Base-by-base conservation (phyloP, 1,284 basidiomycete species). In the Apiotrichum montevideense region DNA sequence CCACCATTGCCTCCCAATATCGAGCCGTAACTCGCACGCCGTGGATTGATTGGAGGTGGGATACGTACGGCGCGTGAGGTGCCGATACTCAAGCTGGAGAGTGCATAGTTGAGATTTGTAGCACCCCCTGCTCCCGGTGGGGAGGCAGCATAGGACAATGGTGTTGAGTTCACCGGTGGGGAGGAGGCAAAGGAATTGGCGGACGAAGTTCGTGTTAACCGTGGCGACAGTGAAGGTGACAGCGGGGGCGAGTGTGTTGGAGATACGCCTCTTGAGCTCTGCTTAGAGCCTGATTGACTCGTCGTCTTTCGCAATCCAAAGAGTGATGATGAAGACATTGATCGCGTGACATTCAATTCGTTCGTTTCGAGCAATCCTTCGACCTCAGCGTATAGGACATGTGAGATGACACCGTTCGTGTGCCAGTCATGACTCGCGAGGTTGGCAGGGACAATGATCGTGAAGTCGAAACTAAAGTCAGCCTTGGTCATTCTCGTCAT, bases 341-440 rank as follows among this genome's bases (percentile, higher is more conserved):
- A n/a, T 1, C 37, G 34, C 29, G n/a, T 10, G 4, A 45, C 2
- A 3, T 37, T 39, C 54, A 43, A 39, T 6, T 35, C 42, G 9
- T 40, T 15, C 5, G 40, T 15, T 9, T 56, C 56, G 4, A 57
- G 55, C 21, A 64, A 15, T 3, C 67, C 67, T 47, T 65, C 67
- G 3, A 68, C 50, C 52, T 65, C 65, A 46, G 63, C 67, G 40
- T 63, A 66, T 6, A 68, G 55, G 34, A 60, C 49, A 51, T 65
- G 62, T 29, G 54, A 44, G 39, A 66, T 62, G 21, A 56, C 60
- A 7, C 64, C 65, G 42, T 66, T 68, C n/a, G 57, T 43, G 52
- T 67, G 67, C 58, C 64, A 66, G 52, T 69, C 67, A 54, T 67
- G 65, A 29, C 58, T 56, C 2, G 66, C 63, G 15, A 66, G 63